Evolutionary conservation across 495 filamentous ascomycete genomes (phyloP).

Genomic region (Talaromyces adpressus): DNA sequence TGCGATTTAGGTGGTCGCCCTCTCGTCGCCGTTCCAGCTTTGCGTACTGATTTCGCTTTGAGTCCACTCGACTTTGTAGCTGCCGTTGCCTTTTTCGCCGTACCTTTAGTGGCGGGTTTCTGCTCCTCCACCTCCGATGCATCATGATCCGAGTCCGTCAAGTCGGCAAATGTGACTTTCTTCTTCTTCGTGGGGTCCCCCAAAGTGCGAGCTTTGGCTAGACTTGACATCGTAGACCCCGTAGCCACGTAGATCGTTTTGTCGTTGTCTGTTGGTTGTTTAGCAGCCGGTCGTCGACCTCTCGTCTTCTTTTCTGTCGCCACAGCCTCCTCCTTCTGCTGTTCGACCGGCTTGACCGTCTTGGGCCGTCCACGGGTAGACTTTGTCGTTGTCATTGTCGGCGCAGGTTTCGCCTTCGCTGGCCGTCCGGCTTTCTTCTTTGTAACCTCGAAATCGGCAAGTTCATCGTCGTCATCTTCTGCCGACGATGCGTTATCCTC

Average conservation of each 20-base stretch:
- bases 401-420: slow-evolving; percentile 15
- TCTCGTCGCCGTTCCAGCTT: slow-evolving; percentile 21
- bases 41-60: slow-evolving; percentile 43
- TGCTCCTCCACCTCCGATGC: slow-evolving; percentile 22
- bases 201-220: slow-evolving; percentile 29
- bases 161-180: slow-evolving; percentile 46
- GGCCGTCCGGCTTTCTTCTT: slow-evolving; percentile 32
- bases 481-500: slow-evolving; percentile 3
- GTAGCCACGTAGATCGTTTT: slow-evolving; percentile 12
- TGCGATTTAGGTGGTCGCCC: slow-evolving; percentile 31
- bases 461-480: slow-evolving; percentile 18
- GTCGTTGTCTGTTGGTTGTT: not conserved
- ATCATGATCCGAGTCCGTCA: slow-evolving; percentile 31
- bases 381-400: slow-evolving; percentile 15
- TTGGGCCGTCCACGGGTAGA: slow-evolving; percentile 31
- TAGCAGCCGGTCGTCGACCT: slow-evolving; percentile 3
- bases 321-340: slow-evolving; percentile 3
- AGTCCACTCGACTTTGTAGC: slow-evolving; percentile 24
- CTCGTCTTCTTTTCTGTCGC: slow-evolving; percentile 21
- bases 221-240: slow-evolving; percentile 15
- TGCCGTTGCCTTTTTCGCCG: slow-evolving; percentile 8
- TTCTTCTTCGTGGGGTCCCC: slow-evolving; percentile 42
- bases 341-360: slow-evolving; percentile 17
- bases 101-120: slow-evolving; percentile 19
- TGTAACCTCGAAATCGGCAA: slow-evolving; percentile 19